A percentile compares a stretch with the other conserved stretches of the same genome.
Conservation (phyloP, 2,329 filamentous ascomycete species). For the Aureobasidium musti region DNA sequence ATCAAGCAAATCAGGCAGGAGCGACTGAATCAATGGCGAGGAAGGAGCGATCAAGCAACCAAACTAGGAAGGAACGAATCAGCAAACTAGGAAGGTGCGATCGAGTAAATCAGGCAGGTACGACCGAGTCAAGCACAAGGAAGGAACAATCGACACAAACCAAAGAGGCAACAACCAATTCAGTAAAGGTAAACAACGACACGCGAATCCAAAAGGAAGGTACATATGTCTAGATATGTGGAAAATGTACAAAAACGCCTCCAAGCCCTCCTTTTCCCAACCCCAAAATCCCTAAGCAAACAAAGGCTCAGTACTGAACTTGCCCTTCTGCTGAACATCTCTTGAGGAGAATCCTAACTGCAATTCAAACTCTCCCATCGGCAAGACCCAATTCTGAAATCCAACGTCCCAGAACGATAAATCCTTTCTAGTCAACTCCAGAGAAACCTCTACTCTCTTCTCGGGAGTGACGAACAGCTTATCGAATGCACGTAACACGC, state of each 20-base stretch:
- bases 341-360: slow-evolving; percentile 38
- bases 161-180: not conserved
- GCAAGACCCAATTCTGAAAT: slow-evolving; percentile 43
- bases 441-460: slow-evolving; percentile 34
- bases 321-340: slow-evolving; percentile 32
- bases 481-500: slow-evolving; percentile 49
- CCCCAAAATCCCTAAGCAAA: not conserved
- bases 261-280: no score
- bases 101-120: not conserved
- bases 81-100: not conserved
- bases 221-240: no score
- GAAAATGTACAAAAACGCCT: no score
- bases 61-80: not conserved
- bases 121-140: not conserved
- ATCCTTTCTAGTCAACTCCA: slow-evolving; percentile 41
- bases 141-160: not conserved
- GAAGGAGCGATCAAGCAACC: not conserved
- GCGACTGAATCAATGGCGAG: not conserved
- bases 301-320: slow-evolving; percentile 21
- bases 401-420: slow-evolving; percentile 43
- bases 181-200: not conserved
- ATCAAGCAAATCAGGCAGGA: no score
- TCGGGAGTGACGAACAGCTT: slow-evolving; percentile 43
- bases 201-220: no score
- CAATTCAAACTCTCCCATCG: slow-evolving; percentile 39